phyloP scores from a whole-genome alignment of 805 yeast genomes.

The Starmerella sp. region DNA sequence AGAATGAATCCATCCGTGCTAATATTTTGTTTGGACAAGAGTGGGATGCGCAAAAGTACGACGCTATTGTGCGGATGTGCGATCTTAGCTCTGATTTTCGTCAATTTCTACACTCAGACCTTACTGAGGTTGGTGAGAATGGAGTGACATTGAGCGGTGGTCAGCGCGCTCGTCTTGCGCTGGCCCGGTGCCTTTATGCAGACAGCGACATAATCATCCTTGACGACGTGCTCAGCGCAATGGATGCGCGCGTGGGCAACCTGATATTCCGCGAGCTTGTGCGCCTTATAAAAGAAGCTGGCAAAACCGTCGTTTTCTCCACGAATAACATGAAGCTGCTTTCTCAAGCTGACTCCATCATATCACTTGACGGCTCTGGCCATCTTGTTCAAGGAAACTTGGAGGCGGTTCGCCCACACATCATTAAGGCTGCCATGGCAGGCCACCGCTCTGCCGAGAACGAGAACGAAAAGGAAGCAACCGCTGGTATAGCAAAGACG shows the following conservation, averaged over 20 bases:
- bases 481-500: too few relatives aligned
- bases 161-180: constrained; percentile 70
- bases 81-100: constrained; percentile 13
- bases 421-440: not conserved
- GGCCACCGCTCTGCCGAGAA: too few relatives aligned
- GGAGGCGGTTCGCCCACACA: not conserved
- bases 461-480: too few relatives aligned
- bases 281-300: constrained; percentile 42
- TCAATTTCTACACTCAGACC: constrained; percentile 12
- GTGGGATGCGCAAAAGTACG: constrained; percentile 9
- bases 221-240: constrained; percentile 78
- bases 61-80: constrained; percentile 10
- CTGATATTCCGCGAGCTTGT: constrained; percentile 55
- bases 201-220: constrained; percentile 51
- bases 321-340: constrained; percentile 72
- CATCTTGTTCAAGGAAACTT: constrained; percentile 33
- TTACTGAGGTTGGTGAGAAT: constrained; percentile 68
- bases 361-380: constrained; percentile 40
- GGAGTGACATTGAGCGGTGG: constrained; percentile 85
- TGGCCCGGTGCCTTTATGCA: constrained; percentile 70
- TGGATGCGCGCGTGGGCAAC: constrained; percentile 76
- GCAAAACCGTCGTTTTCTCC: constrained; percentile 61
- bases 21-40: constrained; percentile 23
- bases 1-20: constrained; percentile 6
- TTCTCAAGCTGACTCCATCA: constrained; percentile 53